Conservation (phyloP, 768 basidiomycete species). For the Boletus pseudo-olivaceus region DNA sequence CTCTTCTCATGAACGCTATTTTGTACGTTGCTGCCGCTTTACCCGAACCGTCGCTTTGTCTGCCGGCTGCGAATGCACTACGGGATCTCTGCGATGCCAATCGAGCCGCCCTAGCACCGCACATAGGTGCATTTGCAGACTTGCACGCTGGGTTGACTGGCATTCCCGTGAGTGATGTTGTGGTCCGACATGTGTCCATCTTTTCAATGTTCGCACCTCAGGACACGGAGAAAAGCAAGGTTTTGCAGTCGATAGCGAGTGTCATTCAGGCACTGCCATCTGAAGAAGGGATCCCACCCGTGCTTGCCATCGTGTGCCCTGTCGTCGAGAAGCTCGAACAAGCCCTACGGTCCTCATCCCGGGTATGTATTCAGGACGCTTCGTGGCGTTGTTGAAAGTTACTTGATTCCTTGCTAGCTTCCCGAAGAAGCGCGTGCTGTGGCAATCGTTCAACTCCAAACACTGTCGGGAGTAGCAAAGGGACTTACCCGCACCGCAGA, state of each 20-base stretch:
- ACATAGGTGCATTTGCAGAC: constrained; percentile 81
- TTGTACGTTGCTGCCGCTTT: constrained; percentile 70
- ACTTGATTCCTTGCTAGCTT: constrained; percentile 38
- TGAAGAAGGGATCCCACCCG: constrained; percentile 69
- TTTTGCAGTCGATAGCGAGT: constrained; percentile 88
- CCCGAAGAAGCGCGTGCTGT: constrained; percentile 68
- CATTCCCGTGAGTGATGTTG: constrained; percentile 57
- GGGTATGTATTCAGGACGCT: constrained; percentile 38
- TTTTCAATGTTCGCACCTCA: constrained; percentile 24
- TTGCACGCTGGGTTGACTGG: constrained; percentile 72
- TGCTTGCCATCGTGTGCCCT: constrained; percentile 75
- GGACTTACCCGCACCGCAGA: constrained; percentile 81
- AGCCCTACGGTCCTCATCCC: constrained; percentile 51
- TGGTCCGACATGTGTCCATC: not conserved
- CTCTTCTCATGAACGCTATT: constrained; percentile 61
- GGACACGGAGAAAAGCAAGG: constrained; percentile 87
- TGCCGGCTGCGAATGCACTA: constrained; percentile 76
- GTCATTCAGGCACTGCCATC: constrained; percentile 89
- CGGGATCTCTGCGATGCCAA: constrained; percentile 90
- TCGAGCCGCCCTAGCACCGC: constrained; percentile 74
- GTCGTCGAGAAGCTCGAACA: constrained; percentile 68
- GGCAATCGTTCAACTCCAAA: constrained; percentile 72
- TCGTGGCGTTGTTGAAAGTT: not conserved
- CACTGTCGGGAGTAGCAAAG: constrained; percentile 79
- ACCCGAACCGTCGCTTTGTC: constrained; percentile 58